Evolutionary conservation across 768 basidiomycete genomes (phyloP).

Genomic region (Mycena filopes): DNA sequence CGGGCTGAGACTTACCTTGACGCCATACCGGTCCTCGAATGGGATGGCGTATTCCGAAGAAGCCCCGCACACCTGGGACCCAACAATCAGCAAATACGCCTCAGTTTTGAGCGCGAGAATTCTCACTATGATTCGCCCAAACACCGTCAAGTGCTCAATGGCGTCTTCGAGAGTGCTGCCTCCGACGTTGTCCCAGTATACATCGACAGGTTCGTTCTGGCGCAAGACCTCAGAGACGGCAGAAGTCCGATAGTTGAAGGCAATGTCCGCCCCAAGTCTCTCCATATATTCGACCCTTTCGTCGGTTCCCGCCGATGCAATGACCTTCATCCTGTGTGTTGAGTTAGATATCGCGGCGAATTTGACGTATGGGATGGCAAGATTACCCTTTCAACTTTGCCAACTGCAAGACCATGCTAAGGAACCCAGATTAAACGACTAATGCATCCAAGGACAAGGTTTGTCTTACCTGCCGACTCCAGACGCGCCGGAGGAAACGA

Average conservation of each 20-base stretch:
- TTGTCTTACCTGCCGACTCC: slow-evolving; percentile 32
- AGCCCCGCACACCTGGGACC: slow-evolving; percentile 27
- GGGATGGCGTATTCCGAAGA: slow-evolving; percentile 28
- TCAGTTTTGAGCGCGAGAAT: background rate
- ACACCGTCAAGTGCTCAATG: slow-evolving; percentile 46
- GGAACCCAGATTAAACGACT: background rate
- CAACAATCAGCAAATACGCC: slow-evolving; percentile 9
- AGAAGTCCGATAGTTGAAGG: slow-evolving; percentile 70
- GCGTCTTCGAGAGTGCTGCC: slow-evolving; percentile 53
- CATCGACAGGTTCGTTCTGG: slow-evolving; percentile 58
- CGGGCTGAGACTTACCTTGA: too few species aligned
- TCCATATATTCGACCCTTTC: slow-evolving; percentile 66
- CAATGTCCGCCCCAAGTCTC: slow-evolving; percentile 63
- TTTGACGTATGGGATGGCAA: background rate
- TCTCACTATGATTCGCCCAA: slow-evolving; percentile 56
- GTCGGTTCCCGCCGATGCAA: slow-evolving; percentile 69
- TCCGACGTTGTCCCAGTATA: slow-evolving; percentile 54
- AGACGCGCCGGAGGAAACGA: slow-evolving; percentile 38
- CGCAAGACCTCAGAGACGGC: slow-evolving; percentile 54
- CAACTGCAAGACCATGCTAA: slow-evolving; percentile 47
- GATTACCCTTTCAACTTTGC: slow-evolving; percentile 48
- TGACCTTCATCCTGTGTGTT: slow-evolving; percentile 57
- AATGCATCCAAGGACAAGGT: too few species aligned
- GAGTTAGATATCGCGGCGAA: slow-evolving; percentile 1
- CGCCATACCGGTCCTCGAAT: slow-evolving; percentile 22